These are phyloP conservation scores for Noccaea caerulescens DNA, from an alignment of 345 rosid genomes.

Conservation along the genomic window DNA sequence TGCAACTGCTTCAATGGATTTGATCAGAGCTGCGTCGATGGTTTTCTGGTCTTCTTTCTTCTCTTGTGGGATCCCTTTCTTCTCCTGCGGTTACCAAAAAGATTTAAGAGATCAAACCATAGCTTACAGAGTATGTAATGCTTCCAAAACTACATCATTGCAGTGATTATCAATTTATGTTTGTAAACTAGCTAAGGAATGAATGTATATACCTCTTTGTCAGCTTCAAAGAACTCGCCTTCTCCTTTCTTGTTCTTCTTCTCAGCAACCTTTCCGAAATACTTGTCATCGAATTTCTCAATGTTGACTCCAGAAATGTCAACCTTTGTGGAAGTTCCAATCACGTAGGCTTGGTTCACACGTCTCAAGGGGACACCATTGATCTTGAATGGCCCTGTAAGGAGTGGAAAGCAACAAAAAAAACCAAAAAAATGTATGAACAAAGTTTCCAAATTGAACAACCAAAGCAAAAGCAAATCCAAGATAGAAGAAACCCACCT, in stretches of 20 bases:
- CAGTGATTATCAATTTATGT: too few relatives aligned
- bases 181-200: too few relatives aligned
- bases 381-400: slow-evolving; percentile 73
- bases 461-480: neutral
- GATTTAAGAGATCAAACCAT: too few relatives aligned
- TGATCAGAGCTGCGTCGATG: slow-evolving; percentile 62
- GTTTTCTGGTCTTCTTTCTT: slow-evolving; percentile 87
- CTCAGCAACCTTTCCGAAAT: slow-evolving; percentile 66
- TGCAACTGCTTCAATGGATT: slow-evolving; percentile 67
- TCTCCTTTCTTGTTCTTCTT: slow-evolving; percentile 81
- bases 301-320: slow-evolving; percentile 58
- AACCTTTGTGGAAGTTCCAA: slow-evolving; percentile 76
- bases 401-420: neutral
- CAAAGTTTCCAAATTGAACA: neutral
- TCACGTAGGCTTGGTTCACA: slow-evolving; percentile 68
- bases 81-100: slow-evolving; percentile 48
- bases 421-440: neutral
- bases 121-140: too few relatives aligned
- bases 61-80: slow-evolving; percentile 67
- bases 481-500: slow-evolving; percentile 36
- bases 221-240: slow-evolving; percentile 81
- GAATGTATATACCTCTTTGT: slow-evolving; percentile 58
- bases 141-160: too few relatives aligned
- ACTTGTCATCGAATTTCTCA: slow-evolving; percentile 66
- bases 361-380: slow-evolving; percentile 76